Evolutionary conservation across 441 rosid genomes (phyloP), one percentile per base, ranked within the genome.

Genomic region (Erodium trifolium): DNA sequence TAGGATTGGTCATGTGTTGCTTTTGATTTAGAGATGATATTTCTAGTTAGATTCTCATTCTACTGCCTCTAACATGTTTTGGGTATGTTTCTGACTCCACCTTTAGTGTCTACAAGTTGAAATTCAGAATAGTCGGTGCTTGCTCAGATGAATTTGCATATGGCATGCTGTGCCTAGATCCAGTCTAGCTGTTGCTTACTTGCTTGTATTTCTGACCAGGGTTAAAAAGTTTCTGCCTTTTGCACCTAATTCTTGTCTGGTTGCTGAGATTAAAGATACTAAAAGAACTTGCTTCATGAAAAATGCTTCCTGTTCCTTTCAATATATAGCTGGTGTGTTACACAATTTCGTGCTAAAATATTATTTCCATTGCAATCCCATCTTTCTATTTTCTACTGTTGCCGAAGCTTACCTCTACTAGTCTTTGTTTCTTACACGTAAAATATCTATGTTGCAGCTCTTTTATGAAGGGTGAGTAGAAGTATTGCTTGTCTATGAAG

Each of bases 401-500:
- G 55, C 55, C n/a, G 11, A 9, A 47, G 55, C 11, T 47, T 47
- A 47, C 55, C 55, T 47, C n/a, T 47, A 10, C 10, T 47, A 47
- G 55, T 47, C 55, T 12, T 47, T 47, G 3, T 10, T 47, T 47
- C 11, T 10, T 13, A 10, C 12, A 47, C 55, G 11, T 13, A 47
- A 10, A 51, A 51, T 51, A 51, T 51, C 17, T 51, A 5, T 60
- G 34, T 1, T 74, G 80, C 83, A 83, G 90, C 72, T 84, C 75
- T 18, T 77, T 79, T 76, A 76, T 82, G 85, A 77, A 76, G 67
- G 69, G 66, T 68, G 37, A 66, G 69, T 78, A 81, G 81, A 82
- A 67, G 65, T 37, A 59, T 79, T 70, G 77, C 43, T 73, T 76
- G 73, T 85, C 91, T 67, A 91, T 89, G 96, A 93, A 80, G 87